phyloP scores from a whole-genome alignment of 2,329 filamentous ascomycete species.

The Apiospora kogelbergensis region DNA sequence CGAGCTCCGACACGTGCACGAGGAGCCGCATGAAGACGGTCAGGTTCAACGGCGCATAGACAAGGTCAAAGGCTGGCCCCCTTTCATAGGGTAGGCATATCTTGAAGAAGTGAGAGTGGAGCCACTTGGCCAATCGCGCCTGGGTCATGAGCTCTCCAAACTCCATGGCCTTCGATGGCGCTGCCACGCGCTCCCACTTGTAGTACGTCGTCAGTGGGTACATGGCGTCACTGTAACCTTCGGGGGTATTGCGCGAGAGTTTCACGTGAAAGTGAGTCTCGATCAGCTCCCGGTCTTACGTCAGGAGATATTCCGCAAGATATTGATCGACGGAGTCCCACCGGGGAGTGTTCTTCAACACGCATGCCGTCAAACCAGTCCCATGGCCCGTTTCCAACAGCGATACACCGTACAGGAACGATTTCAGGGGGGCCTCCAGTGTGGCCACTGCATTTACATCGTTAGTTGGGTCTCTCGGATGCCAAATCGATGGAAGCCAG shows the following conservation, averaged over 20 bases:
- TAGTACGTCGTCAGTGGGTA: background rate
- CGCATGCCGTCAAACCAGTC: background rate
- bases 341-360: constrained; percentile 20
- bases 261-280: constrained; percentile 5
- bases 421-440: too few species aligned
- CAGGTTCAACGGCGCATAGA: constrained; percentile 18
- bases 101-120: constrained; percentile 20
- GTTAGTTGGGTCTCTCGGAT: too few species aligned
- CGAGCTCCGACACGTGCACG: constrained; percentile 13
- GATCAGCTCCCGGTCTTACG: constrained; percentile 25
- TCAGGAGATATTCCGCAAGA: constrained; percentile 30
- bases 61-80: too few species aligned
- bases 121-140: constrained; percentile 10
- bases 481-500: too few species aligned
- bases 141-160: background rate
- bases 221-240: background rate
- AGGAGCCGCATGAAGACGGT: constrained; percentile 17
- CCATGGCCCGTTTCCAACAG: background rate
- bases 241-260: background rate
- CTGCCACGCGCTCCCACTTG: background rate
- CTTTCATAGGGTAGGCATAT: constrained; percentile 18
- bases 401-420: background rate
- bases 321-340: constrained; percentile 26
- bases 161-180: background rate
- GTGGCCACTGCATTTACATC: too few species aligned